Evolutionary conservation across 139 green algal species (phyloP).

Genomic region (Coelastrella sp.): DNA sequence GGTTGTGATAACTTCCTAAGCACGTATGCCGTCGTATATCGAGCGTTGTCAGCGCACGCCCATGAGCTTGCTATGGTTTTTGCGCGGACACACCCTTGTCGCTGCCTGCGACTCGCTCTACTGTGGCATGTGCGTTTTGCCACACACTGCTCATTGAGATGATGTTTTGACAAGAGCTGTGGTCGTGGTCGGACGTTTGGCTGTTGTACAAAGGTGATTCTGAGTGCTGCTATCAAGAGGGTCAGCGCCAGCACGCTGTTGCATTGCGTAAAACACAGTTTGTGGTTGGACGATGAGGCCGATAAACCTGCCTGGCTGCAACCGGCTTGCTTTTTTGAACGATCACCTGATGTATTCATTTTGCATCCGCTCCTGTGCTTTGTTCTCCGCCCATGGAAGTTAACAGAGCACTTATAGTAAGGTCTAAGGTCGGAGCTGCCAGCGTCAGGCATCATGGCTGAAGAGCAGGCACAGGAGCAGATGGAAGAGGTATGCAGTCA

Average conservation of each 20-base stretch:
- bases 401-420: background rate
- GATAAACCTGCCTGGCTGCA: background rate
- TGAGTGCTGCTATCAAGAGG: background rate
- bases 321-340: background rate
- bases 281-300: background rate
- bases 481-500: slow-evolving; percentile 33
- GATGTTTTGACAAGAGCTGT: background rate
- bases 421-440: background rate
- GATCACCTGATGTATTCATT: slow-evolving; percentile 6
- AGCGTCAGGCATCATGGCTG: background rate
- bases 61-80: too few species aligned
- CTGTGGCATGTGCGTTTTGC: too few species aligned
- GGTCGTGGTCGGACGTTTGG: background rate
- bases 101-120: too few species aligned
- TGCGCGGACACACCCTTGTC: too few species aligned
- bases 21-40: too few species aligned
- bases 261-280: background rate
- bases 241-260: background rate
- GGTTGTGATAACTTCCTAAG: too few species aligned
- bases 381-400: background rate
- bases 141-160: too few species aligned
- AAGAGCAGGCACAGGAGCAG: background rate
- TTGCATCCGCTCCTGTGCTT: background rate
- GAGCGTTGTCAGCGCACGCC: too few species aligned
- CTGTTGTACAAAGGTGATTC: background rate